Base-by-base conservation (phyloP, 2,329 filamentous ascomycete species). In the Phaeosphaeria sp. region DNA sequence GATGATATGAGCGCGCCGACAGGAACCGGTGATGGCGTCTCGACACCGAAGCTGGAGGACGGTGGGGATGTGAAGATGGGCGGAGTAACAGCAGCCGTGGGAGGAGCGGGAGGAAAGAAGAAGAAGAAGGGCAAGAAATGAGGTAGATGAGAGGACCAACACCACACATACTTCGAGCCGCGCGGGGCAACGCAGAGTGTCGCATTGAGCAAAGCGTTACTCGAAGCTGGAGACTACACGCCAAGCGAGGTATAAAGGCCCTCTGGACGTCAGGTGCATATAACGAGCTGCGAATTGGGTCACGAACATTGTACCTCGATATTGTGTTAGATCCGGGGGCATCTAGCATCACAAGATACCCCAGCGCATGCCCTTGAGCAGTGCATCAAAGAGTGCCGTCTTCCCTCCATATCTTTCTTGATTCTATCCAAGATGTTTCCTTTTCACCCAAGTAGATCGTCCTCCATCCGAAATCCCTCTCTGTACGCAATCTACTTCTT, bases 81-180 rank as follows among this genome's bases (percentile, higher is more conserved):
- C 3, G 71, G 67, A 18, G 64, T 64, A 6, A 64, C 63, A 6
- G 67, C 69, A 15, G 74, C 69, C 15, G 52, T 60, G n/a, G 51
- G 48, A 2, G 54, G 56, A 36, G 79, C 8, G 53, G 25, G 55
- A 48, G 74, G 74, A 42, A 82, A 82, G 73, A 83, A 82, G 73
- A 83, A 82, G 66, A 82, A 82, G 72, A 82, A 81, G 71, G 78
- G 79, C 49, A 83, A 83, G 77, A 82, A 81, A 76, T 82, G 74
- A 79, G 53, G 13, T 21, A 22, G 36, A 2, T 27, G 6, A 21
- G 11, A 21, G 45, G 1, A 7, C 50, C 17, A 27, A 50, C 2
- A 8, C 8, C 5, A 22, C 21, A 44, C 17, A n/a, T 39, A 39
- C 13, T n/a, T 39, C 30, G 30, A 36, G 8, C 9, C 30, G 13